Evolutionary conservation across 129 eudicot species (phyloP), one percentile per base, ranked within the genome.

Genomic region (Flaveria robusta): DNA sequence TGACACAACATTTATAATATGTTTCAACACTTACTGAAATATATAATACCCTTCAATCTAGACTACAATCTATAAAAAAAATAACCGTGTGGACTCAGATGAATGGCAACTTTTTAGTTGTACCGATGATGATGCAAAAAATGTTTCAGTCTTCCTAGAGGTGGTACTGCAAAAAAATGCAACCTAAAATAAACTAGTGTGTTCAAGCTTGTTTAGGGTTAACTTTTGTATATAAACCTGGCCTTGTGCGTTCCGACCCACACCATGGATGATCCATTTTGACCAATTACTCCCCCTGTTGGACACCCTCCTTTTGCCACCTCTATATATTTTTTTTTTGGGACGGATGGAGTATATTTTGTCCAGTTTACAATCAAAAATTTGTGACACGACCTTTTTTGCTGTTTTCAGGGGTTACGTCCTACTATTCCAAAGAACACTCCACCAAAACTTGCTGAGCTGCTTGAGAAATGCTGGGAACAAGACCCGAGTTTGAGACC

Each of bases 391-490:
- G 65, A 58, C 26, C 6, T 27, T 68, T 24, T 59, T 56, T 76
- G 39, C 69, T 31, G 18, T 43, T 64, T 77, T 82, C 82, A 93
- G 98, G 91, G 93, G 26, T 82, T 94, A 67, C 91, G 98, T 7
- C 98, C 98, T 22, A 89, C 88, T n/a, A 91, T 91, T 63, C 98
- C 97, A 2, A 94, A 91, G 77, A 82, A 89, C 78, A 91, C 96
- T 74, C 90, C 79, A 27, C 91, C 97, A 69, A 94, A 83, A 81
- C 91, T 94, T 54, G 47, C 81, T 31, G 92, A 89, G 80, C 85
- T 94, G 86, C 99, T 94, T 47, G 96, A 91, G 83, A 91, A 81
- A 85, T 91, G 99, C 89, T 94, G 99, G 99, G 94, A 87, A 79
- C 93, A 88, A 80, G 97, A 94, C 72, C 97, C 97, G 47, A 74